These are phyloP conservation scores for Stemphylium beticola DNA, from an alignment of 2,329 filamentous ascomycete species.

Conservation along the genomic window DNA sequence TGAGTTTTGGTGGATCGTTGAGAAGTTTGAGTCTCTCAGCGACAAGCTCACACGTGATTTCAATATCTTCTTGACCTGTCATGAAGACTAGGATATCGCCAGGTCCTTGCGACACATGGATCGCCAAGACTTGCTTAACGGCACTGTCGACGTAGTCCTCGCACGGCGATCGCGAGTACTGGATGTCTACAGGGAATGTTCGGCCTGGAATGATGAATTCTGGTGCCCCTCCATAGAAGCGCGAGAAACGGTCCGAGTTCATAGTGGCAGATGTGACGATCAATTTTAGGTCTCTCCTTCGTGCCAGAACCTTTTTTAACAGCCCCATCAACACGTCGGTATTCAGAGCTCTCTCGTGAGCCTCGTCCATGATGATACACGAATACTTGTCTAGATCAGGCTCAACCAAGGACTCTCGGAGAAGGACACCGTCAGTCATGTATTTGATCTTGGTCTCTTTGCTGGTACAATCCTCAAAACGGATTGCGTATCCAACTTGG, in stretches of 20 bases:
- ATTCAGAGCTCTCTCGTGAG: constrained; percentile 93
- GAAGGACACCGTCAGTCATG: constrained; percentile 96
- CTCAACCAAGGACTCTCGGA: constrained; percentile 92
- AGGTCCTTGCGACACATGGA: constrained; percentile 90
- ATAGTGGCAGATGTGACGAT: constrained; percentile 99
- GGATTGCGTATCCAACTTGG: constrained; percentile 93
- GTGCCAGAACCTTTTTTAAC: constrained; percentile 93
- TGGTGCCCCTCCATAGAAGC: constrained; percentile 94
- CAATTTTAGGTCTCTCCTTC: constrained; percentile 88
- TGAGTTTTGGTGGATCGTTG: constrained; percentile 93
- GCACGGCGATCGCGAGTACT: constrained; percentile 92
- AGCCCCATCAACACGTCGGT: constrained; percentile 97
- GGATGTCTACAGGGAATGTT: constrained; percentile 95
- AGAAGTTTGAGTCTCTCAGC: constrained; percentile 85
- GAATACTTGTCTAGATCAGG: constrained; percentile 94
- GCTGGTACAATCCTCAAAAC: constrained; percentile 97
- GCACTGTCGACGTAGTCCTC: constrained; percentile 98
- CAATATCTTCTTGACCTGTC: constrained; percentile 99
- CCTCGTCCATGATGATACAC: constrained; percentile 99
- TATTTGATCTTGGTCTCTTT: constrained; percentile 97
- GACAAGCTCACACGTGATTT: constrained; percentile 91
- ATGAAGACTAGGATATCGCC: constrained; percentile 99
- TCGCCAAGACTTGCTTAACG: constrained; percentile 92
- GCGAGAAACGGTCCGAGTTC: constrained; percentile 95
- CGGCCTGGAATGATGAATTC: constrained; percentile 96